Conservation (phyloP, 768 basidiomycete species). For the Pleurotus pulmonarius region DNA sequence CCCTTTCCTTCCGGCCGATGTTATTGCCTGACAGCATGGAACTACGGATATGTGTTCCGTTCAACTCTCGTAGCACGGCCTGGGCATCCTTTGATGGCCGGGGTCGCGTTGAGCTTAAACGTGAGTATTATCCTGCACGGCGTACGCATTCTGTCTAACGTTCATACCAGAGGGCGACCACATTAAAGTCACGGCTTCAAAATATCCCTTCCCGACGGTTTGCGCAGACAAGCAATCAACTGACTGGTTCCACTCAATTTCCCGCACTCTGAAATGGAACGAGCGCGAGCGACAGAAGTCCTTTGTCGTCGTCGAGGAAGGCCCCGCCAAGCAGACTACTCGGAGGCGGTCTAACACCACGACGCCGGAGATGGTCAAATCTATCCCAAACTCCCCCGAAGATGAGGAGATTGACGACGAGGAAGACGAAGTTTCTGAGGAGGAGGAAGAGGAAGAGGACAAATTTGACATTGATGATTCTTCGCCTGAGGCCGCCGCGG, state of each 20-base stretch:
- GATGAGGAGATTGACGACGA: slow-evolving; percentile 43
- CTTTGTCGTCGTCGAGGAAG: slow-evolving; percentile 96
- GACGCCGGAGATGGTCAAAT: slow-evolving; percentile 11
- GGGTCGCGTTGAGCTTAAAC: slow-evolving; percentile 92
- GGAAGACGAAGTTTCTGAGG: slow-evolving; percentile 44
- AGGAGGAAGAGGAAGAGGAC: slow-evolving; percentile 75
- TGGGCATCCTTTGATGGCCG: slow-evolving; percentile 99
- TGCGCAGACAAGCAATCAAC: slow-evolving; percentile 97
- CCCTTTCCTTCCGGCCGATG: slow-evolving; percentile 98
- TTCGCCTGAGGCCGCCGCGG: slow-evolving; percentile 47
- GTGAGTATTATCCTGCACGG: slow-evolving; percentile 43
- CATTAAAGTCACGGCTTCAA: slow-evolving; percentile 96
- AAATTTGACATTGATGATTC: slow-evolving; percentile 94
- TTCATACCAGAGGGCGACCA: slow-evolving; percentile 86
- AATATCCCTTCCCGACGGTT: slow-evolving; percentile 97
- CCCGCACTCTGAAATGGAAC: slow-evolving; percentile 97
- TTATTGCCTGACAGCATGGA: slow-evolving; percentile 98
- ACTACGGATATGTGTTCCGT: slow-evolving; percentile 96
- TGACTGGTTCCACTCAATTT: slow-evolving; percentile 98
- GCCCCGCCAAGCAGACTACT: slow-evolving; percentile 41
- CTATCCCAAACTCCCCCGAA: slow-evolving; percentile 13
- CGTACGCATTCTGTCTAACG: background rate
- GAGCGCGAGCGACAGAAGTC: slow-evolving; percentile 98
- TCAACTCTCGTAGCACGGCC: slow-evolving; percentile 95
- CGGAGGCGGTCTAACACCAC: slow-evolving; percentile 10